These are phyloP conservation scores for Glycine tomentella DNA, from an alignment of 306 rosid genomes.

Conservation along the genomic window DNA sequence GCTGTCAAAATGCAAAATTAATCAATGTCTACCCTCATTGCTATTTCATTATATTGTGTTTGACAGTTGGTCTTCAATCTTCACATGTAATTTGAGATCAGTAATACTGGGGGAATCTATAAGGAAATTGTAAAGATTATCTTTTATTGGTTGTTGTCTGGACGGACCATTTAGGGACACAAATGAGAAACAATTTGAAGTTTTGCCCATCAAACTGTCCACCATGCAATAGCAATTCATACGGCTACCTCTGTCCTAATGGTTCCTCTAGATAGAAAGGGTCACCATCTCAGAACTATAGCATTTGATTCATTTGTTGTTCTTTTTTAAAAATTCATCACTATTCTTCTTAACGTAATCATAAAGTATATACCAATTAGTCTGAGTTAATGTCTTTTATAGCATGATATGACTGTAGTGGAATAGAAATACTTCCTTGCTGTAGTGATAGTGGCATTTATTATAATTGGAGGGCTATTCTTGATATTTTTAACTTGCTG, in stretches of 20 bases:
- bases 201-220: background rate
- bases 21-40: too few relatives aligned
- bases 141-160: background rate
- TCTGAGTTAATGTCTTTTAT: background rate
- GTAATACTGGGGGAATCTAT: background rate
- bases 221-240: constrained; percentile 19
- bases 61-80: background rate
- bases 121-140: background rate
- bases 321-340: background rate
- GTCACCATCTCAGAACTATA: background rate
- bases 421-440: constrained; percentile 20
- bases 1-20: too few relatives aligned
- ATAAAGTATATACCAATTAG: background rate
- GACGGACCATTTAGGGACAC: background rate
- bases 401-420: constrained; percentile 11
- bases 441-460: background rate
- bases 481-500: background rate
- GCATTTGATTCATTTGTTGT: background rate
- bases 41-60: too few relatives aligned
- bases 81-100: constrained; percentile 6
- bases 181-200: constrained; percentile 2
- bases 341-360: background rate
- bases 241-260: constrained; percentile 24
- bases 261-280: background rate
- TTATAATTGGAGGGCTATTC: background rate